A percentile compares a stretch with the other conserved stretches of the same genome.
phyloP scores from a whole-genome alignment of 495 filamentous ascomycete genomes.

The Geoglossum glabrum region DNA sequence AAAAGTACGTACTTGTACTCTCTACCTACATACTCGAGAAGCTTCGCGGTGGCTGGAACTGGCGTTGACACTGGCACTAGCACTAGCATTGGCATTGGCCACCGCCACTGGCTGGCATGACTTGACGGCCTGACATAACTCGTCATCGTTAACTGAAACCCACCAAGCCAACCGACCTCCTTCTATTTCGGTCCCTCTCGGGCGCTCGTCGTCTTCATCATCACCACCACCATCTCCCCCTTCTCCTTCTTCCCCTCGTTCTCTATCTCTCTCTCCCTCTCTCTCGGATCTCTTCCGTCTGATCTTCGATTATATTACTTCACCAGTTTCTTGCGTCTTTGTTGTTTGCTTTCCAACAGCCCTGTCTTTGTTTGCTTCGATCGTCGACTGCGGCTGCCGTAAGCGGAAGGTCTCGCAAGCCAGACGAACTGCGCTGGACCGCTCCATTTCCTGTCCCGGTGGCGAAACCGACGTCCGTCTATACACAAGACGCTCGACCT shows the following conservation, averaged over 20 bases:
- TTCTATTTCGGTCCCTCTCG: not conserved
- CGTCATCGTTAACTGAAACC: not conserved
- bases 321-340: not conserved
- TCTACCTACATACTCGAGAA: no score
- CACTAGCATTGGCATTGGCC: no score
- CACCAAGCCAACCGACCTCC: not conserved
- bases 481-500: not conserved
- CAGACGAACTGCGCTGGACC: not conserved
- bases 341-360: not conserved
- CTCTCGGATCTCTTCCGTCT: not conserved
- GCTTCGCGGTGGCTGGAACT: no score
- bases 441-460: not conserved
- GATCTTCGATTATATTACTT: not conserved
- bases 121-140: not conserved
- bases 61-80: no score
- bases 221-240: conserved; percentile 14
- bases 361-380: not conserved
- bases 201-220: conserved; percentile 13
- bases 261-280: no score
- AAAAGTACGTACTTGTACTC: no score
- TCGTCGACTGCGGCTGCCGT: not conserved
- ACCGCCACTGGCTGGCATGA: no score
- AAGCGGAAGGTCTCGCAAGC: not conserved
- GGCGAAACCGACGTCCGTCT: not conserved
- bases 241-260: not conserved